Conservation (phyloP, 768 basidiomycete genomes). For the Tylopilus rubrobrunneus region DNA sequence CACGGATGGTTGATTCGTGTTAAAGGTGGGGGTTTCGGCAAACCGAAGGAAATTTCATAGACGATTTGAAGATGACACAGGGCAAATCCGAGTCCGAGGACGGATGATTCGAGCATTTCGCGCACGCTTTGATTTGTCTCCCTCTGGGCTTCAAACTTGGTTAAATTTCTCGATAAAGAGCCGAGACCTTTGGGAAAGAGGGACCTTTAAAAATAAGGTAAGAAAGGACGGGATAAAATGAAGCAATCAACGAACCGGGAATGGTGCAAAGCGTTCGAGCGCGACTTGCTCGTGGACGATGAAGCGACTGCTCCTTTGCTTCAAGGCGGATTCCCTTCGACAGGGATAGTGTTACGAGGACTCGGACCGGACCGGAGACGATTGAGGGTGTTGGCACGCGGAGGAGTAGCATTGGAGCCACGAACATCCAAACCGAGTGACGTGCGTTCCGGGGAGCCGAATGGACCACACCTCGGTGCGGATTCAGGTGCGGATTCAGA, state of each 20-base stretch:
- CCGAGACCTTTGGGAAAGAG: conserved; percentile 80
- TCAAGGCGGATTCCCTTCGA: conserved; percentile 92
- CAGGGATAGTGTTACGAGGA: conserved; percentile 96
- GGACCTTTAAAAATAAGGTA: conserved; percentile 61
- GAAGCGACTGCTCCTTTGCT: conserved; percentile 96
- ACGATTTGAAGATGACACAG: too few species aligned
- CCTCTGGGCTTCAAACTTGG: conserved; percentile 91
- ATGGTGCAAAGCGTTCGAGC: conserved; percentile 89
- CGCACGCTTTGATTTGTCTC: conserved; percentile 98
- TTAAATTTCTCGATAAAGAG: conserved; percentile 93
- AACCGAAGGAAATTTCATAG: too few species aligned
- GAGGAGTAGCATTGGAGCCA: conserved; percentile 49
- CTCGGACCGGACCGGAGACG: conserved; percentile 82
- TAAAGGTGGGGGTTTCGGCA: too few species aligned
- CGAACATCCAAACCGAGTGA: conserved; percentile 45
- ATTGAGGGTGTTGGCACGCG: conserved; percentile 64
- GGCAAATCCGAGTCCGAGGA: too few species aligned
- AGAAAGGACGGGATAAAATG: conserved; percentile 8
- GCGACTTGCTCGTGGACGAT: conserved; percentile 96
- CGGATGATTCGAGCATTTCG: conserved; percentile 99
- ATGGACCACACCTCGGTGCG: conserved; percentile 39
- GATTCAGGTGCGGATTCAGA: conserved; percentile 56
- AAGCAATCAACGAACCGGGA: conserved; percentile 53
- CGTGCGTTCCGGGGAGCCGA: conserved; percentile 46
- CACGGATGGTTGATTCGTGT: too few species aligned